Percentiles rank a stretch among this genome's conserved stretches.
phyloP scores from a whole-genome alignment of 768 basidiomycete species.

The Tubosaeta brunneosetosa region DNA sequence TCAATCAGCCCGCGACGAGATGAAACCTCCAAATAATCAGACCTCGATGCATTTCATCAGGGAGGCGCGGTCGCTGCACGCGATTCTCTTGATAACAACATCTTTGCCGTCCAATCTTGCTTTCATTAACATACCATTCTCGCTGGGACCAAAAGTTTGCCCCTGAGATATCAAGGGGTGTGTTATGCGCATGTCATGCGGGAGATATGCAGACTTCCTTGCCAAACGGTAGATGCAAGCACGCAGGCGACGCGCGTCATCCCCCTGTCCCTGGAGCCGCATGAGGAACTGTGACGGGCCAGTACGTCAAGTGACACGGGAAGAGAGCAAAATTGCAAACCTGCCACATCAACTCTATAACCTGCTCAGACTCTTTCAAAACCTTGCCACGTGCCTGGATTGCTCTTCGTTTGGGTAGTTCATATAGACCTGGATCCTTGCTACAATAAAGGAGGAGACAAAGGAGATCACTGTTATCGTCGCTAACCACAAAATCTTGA shows the following conservation, averaged over 20 bases:
- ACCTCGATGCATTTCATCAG: conserved; percentile 13
- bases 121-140: conserved; percentile 18
- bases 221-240: conserved; percentile 26
- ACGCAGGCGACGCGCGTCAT: conserved; percentile 11
- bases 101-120: conserved; percentile 10
- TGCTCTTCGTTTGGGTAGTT: not conserved
- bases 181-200: conserved; percentile 13
- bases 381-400: not conserved
- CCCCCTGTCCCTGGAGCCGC: not conserved
- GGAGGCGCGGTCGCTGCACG: not conserved
- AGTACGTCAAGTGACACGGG: not conserved
- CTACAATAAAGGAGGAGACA: conserved; percentile 19
- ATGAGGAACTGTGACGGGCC: conserved; percentile 12
- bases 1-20: not conserved
- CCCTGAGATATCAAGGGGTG: not conserved
- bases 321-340: conserved; percentile 7
- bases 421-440: conserved; percentile 12
- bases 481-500: not conserved
- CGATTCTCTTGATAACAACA: conserved; percentile 27
- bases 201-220: conserved; percentile 26
- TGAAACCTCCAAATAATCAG: not conserved
- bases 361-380: conserved; percentile 12
- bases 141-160: conserved; percentile 6
- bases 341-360: conserved; percentile 23
- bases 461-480: conserved; percentile 16